Percentiles rank a stretch among this genome's conserved stretches.
Conservation (phyloP, 768 basidiomycete genomes). For the Termitomyces sp. region DNA sequence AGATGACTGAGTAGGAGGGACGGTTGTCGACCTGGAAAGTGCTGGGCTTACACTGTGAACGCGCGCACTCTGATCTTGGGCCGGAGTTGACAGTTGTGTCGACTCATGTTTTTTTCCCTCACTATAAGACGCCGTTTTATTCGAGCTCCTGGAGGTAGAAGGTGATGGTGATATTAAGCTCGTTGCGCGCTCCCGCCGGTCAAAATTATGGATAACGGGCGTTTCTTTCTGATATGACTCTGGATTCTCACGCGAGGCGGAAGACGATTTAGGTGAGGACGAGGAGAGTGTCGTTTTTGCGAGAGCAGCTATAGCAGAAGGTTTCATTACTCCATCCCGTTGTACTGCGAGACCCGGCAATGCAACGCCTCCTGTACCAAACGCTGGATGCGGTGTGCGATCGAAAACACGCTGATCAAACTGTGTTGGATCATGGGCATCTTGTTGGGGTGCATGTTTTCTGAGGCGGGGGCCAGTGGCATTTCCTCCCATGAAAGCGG, state of each 20-base stretch:
- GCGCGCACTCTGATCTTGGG: constrained; percentile 1
- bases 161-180: constrained; percentile 18
- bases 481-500: constrained; percentile 76
- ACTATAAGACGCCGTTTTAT: neutral
- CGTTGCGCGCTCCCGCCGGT: constrained; percentile 32
- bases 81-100: neutral
- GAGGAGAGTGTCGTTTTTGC: neutral
- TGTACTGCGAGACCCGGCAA: constrained; percentile 62
- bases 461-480: constrained; percentile 72
- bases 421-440: constrained; percentile 57
- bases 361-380: constrained; percentile 69
- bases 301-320: constrained; percentile 5
- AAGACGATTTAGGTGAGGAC: neutral
- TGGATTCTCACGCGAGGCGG: neutral
- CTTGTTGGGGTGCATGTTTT: constrained; percentile 64
- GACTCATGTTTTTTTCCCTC: neutral
- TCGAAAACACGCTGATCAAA: constrained; percentile 56
- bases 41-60: neutral
- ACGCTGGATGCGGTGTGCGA: constrained; percentile 63
- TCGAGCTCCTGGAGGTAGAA: neutral
- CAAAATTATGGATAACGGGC: neutral
- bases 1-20: constrained; percentile 18
- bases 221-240: neutral
- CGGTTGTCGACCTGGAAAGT: constrained; percentile 7
- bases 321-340: constrained; percentile 2